Percentiles rank a stretch among this genome's conserved stretches.
phyloP scores from a whole-genome alignment of 2,329 filamentous ascomycete genomes.

The Rutstroemia sp. region DNA sequence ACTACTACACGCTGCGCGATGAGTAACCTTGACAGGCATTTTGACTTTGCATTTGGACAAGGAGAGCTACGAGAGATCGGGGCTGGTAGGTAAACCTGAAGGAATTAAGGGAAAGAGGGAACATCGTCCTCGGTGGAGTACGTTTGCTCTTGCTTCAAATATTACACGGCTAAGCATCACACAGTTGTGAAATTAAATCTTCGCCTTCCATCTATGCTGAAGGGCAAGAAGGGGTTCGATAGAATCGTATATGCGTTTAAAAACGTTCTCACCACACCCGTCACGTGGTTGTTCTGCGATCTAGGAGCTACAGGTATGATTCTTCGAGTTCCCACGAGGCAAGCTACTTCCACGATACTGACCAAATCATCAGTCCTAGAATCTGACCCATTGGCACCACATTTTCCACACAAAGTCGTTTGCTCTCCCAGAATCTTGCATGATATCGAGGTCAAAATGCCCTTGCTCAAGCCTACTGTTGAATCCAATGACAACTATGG shows the following conservation, averaged over 20 bases:
- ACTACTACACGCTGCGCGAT: too few species aligned
- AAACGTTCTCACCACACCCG: constrained; percentile 60
- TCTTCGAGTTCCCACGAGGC: not conserved
- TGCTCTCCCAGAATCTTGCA: constrained; percentile 26
- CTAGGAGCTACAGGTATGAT: constrained; percentile 40
- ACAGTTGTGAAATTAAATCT: constrained; percentile 73
- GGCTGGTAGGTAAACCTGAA: constrained; percentile 65
- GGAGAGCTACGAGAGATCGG: constrained; percentile 74
- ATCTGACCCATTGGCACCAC: constrained; percentile 42
- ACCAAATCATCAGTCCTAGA: constrained; percentile 32
- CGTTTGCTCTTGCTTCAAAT: constrained; percentile 19
- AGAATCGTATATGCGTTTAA: constrained; percentile 36
- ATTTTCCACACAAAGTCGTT: constrained; percentile 38
- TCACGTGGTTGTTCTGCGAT: constrained; percentile 75
- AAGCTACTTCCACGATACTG: constrained; percentile 8
- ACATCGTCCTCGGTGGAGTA: constrained; percentile 68
- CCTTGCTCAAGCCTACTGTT: constrained; percentile 24
- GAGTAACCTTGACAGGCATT: constrained; percentile 42
- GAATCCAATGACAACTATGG: constrained; percentile 31
- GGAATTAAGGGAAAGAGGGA: constrained; percentile 50
- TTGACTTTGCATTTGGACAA: constrained; percentile 74
- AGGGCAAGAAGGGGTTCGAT: constrained; percentile 28
- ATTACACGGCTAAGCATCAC: constrained; percentile 23
- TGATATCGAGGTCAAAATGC: constrained; percentile 27
- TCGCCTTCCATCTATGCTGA: constrained; percentile 65